Base-by-base conservation (phyloP, 805 yeast species). In the Candida rishiriensis region DNA sequence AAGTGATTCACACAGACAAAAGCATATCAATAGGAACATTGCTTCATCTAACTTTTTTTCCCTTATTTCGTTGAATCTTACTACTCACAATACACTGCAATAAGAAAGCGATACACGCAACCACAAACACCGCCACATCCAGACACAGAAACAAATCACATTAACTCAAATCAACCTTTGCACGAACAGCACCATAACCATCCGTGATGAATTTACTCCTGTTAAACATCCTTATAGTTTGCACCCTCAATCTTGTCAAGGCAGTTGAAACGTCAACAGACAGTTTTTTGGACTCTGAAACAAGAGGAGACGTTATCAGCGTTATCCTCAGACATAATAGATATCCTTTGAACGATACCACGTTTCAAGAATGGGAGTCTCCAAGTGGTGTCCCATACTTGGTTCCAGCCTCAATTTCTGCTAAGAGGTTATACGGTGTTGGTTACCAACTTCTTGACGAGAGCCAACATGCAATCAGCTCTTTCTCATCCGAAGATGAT, bases 361-460 rank as follows among this genome's bases (percentile, higher is more conserved):
- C 13, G 6, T 61, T 56, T 37, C 54, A 53, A 33, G 53, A 50
- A 31, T 63, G 67, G 67, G 38, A 43, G 29, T 49, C 61, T 3
- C 64, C 66, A 6, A 36, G 40, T 3, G 59, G 59, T 15, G 52
- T 49, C 9, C 17, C 42, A 5, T 59, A 51, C 44, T 39, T 63
- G 15, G 51, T 63, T 28, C 65, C 68, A 7, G 42, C 32, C 21
- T 5, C 39, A 10, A 34, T 33, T 15, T 12, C 26, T 10, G 21
- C 33, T 10, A 11, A 16, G 5, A 18, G 6, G 12, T 13, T 13
- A 21, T 26, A 10, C 32, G 16, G 15, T 2, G 3, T 33, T 36
- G 56, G 54, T 3, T 53, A 49, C 34, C 53, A 44, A 33, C 35
- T 47, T 31, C 40, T 36, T 18, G 49, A 49, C 31, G 15, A 47